Evolutionary conservation across 108 stramenopile species (phyloP), one percentile per base, ranked within the genome.

Genomic region (Pseudonitzschia multiseries): DNA sequence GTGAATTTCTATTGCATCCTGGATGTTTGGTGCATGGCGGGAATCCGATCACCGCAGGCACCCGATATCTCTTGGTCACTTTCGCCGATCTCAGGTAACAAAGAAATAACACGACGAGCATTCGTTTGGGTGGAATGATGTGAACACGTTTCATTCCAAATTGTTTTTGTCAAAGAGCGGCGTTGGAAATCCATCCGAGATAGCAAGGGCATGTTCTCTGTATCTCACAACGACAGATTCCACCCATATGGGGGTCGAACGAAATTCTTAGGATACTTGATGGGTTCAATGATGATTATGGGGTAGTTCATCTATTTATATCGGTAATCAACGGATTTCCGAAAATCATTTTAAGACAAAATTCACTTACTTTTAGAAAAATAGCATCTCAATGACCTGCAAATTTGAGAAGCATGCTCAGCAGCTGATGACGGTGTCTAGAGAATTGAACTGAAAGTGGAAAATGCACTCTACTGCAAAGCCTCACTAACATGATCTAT

Each of bases 1-100:
- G 92, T 2, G 92, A 93, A 69, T 84, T 90, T 28, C 21, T 93
- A 27, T 68, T 93, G 54, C 92, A 93, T 77, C 89, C 89, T 24
- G 92, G 92, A 22, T 73, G 67, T 4, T 48, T 89, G 46, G 85
- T 93, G 0, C 92, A 93, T 65, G 84, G 80, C 27, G 92, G 92
- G 15, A 76, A 71, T 13, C 75, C 89, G 56, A 87, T 93, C 60
- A 72, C 57, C n/a, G 54, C 51, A 18, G 92, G 92, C 21, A 79
- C 71, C 51, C 77, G 92, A n/a, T 84, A 84, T 60, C 79, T 93
- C 20, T 81, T 93, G 88, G 85, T 93, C 40, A 57, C 87, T 6
- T 93, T 93, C 73, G 85, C 83, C 5, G 77, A 91, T 64, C 65
- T 80, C 69, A 70, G 63, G 68, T 69, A 22, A 65, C 40, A 8